Evolutionary conservation across 306 rosid genomes (phyloP).

Genomic region (Casuarina cunninghamiana): DNA sequence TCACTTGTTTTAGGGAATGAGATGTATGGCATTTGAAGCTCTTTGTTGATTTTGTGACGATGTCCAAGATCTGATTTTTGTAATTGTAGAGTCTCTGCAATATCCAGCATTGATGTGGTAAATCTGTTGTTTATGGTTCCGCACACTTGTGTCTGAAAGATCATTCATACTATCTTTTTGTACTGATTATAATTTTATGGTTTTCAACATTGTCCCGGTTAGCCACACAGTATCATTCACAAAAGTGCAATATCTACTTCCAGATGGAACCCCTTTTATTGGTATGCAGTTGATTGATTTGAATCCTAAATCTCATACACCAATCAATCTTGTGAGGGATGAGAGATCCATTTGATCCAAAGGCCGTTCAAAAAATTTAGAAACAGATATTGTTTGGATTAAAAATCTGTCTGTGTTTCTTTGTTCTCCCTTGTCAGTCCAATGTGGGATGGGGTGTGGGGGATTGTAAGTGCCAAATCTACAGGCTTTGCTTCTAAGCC

Average conservation of each 20-base stretch:
- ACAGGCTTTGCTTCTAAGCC: background rate
- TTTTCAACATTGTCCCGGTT: background rate
- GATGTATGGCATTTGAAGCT: background rate
- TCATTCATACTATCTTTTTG: background rate
- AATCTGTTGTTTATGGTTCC: background rate
- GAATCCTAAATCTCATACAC: background rate
- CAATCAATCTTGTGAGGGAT: background rate
- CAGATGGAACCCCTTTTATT: background rate
- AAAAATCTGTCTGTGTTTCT: background rate
- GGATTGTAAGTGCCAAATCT: background rate
- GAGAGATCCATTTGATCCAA: background rate
- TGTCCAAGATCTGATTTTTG: background rate
- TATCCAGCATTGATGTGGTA: slow-evolving; percentile 1
- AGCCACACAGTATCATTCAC: background rate
- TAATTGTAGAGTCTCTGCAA: background rate
- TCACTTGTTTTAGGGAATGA: too few species aligned
- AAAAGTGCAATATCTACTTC: background rate
- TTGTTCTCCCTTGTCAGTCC: background rate
- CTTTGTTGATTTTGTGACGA: background rate
- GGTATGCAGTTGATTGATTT: too few species aligned
- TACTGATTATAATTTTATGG: background rate
- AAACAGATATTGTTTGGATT: background rate
- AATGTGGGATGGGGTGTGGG: background rate
- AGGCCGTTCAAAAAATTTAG: background rate
- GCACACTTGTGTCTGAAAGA: background rate